phyloP scores from a whole-genome alignment of 176 grass and related monocot species.

The Oryza australiensis region DNA sequence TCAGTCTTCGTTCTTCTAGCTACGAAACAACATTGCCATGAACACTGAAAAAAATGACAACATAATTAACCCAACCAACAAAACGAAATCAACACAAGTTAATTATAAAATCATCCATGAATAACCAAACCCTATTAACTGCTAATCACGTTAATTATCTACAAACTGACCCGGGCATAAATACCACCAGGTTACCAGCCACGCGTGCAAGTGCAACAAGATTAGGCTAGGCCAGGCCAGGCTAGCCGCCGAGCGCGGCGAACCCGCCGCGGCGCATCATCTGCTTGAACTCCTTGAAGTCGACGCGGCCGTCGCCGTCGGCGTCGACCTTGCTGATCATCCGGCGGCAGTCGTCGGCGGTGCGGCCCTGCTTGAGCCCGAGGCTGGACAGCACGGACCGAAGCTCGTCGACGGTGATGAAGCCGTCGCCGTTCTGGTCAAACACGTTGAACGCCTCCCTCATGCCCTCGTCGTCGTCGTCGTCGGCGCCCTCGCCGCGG shows the following conservation, averaged over 20 bases:
- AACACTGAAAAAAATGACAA: background rate
- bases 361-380: constrained; percentile 66
- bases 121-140: background rate
- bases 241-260: constrained; percentile 31
- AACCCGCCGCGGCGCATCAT: constrained; percentile 77
- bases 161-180: background rate
- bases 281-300: constrained; percentile 78
- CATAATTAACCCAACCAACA: background rate
- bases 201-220: too few relatives aligned
- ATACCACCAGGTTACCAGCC: too few relatives aligned
- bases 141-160: background rate
- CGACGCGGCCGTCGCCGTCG: constrained; percentile 61
- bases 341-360: constrained; percentile 55
- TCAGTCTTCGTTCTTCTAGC: background rate
- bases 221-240: too few relatives aligned
- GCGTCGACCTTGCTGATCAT: constrained; percentile 72
- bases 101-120: background rate
- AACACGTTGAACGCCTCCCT: constrained; percentile 77
- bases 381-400: constrained; percentile 59
- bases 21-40: background rate
- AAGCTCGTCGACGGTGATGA: constrained; percentile 71
- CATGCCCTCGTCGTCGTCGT: constrained; percentile 60
- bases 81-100: background rate
- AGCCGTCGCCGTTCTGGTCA: constrained; percentile 76
- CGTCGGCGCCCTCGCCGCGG: background rate